Evolutionary conservation across 225 moss, liverwort and hornwort species (phyloP), one percentile per base, ranked within the genome.

Genomic region (Takakia lepidozioides): DNA sequence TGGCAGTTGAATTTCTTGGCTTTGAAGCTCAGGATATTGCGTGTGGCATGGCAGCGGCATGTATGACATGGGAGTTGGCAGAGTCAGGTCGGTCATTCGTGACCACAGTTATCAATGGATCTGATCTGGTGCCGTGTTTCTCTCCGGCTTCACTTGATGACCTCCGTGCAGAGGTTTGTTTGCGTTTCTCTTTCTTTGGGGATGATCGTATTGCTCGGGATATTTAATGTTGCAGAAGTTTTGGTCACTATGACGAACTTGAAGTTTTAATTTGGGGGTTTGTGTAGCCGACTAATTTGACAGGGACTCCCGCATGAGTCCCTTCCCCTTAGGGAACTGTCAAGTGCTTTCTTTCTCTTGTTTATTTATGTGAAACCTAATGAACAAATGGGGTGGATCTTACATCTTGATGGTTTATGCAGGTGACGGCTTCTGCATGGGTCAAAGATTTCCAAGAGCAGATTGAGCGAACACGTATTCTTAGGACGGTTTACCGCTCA

Each of bases 1-100:
- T n/a, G n/a, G n/a, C n/a, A n/a, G n/a, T n/a, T n/a, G n/a, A n/a
- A n/a, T n/a, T n/a, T n/a, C n/a, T n/a, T n/a, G n/a, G n/a, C n/a
- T n/a, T n/a, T n/a, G n/a, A n/a, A n/a, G n/a, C n/a, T n/a, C n/a
- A n/a, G n/a, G n/a, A n/a, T n/a, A 43, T 23, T 47, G 22, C 17
- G 22, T 55, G 42, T 35, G 29, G 42, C 19, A 51, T 51, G 38
- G 25, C 78, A 84, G 86, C 90, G 35, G 86, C 86, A 30, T 91
- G 90, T 54, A 91, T 91, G 90, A 91, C 90, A 19, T 91, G 90
- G 86, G 90, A 91, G 57, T 71, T 91, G 49, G 90, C 90, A 10
- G 86, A 86, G 56, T 91, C 86, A 41, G 83, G 90, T 11, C 45
- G 41, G 35, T 56, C 80, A 19, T 86, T 91, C 49, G 76, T 91